Base-by-base conservation (phyloP, 2,329 filamentous ascomycete species). In the Coniochaeta sp. region DNA sequence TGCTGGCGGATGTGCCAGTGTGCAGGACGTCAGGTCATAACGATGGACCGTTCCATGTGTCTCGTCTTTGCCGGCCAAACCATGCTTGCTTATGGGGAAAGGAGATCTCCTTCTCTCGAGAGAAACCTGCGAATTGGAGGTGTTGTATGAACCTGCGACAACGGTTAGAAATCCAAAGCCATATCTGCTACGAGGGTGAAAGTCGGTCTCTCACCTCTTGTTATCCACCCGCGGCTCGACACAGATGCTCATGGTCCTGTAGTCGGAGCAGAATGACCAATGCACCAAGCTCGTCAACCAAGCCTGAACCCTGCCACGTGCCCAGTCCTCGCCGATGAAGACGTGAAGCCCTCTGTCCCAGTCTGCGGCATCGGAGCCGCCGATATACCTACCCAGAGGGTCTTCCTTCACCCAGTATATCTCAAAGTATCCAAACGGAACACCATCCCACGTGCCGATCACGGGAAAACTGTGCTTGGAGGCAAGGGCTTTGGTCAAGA, bases 391-490 rank as follows among this genome's bases (percentile, higher is more conserved):
- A 0, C 90, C 91, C 0, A 99, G 72, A 0, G 80, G 77, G 69
- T 98, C 95, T 71, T 99, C 95, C 69, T 96, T 96, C 3, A 95
- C 91, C 93, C 95, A 99, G 76, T 99, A 99, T 36, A 99, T 83
- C 77, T 99, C 95, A 71, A 99, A 97, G 72, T 96, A 99, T 0
- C 92, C 95, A 75, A 98, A 99, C 0, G 93, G 93, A 62, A 93
- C 89, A 12, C 91, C 93, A 67, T 98, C 91, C 90, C 93, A 99
- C 71, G 92, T 88, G 0, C 90, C 95, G 62, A 98, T 93, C 0
- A 88, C 91, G 0, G 95, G 95, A 73, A 98, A 96, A 9, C 88
- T 91, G 73, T 97, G 89, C 19, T 81, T 80, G 22, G 81, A 86
- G 14, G 80, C 80, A 12, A 98, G 76, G 0, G 82, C 86, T 2